phyloP scores from a whole-genome alignment of 1,284 basidiomycete genomes.

The Rhodotorula sp. region DNA sequence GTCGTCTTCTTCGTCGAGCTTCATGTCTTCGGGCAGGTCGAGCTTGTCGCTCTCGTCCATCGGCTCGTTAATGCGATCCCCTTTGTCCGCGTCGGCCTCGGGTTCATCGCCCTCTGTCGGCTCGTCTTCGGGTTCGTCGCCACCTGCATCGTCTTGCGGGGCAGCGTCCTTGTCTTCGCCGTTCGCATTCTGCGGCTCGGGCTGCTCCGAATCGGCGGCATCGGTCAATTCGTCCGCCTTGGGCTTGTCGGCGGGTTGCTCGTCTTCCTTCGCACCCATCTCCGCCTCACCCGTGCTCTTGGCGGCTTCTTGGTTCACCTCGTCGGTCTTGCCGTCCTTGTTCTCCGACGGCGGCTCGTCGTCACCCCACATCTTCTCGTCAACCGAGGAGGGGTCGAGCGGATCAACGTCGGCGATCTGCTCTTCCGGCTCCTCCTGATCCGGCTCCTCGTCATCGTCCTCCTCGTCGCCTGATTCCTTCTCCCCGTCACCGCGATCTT shows the following conservation, averaged over 20 bases:
- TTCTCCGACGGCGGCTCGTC: conserved; percentile 59
- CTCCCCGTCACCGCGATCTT: conserved; percentile 67
- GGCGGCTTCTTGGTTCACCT: conserved; percentile 57
- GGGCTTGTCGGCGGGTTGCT: conserved; percentile 53
- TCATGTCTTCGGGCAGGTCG: conserved; percentile 78
- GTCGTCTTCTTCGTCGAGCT: conserved; percentile 54
- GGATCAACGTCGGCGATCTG: conserved; percentile 80
- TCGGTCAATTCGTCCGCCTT: conserved; percentile 50
- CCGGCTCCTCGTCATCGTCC: conserved; percentile 51
- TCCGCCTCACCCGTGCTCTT: conserved; percentile 65
- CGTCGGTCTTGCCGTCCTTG: conserved; percentile 51
- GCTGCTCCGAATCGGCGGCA: conserved; percentile 61
- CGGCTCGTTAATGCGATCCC: conserved; percentile 65
- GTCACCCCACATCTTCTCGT: conserved; percentile 97
- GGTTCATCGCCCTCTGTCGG: conserved; percentile 50
- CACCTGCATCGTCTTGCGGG: conserved; percentile 49
- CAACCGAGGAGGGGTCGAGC: conserved; percentile 79
- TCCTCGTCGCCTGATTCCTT: conserved; percentile 57
- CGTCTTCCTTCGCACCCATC: conserved; percentile 69
- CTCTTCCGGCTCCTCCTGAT: conserved; percentile 64
- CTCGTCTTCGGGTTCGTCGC: conserved; percentile 46
- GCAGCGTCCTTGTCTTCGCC: conserved; percentile 43
- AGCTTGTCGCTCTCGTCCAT: conserved; percentile 72
- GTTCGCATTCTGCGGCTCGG: conserved; percentile 45
- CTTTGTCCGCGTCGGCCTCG: conserved; percentile 57